Percentiles rank a stretch among this genome's conserved stretches.
These are phyloP conservation scores for Picea abies DNA, from an alignment of 83 land plant species.

Conservation along the genomic window DNA sequence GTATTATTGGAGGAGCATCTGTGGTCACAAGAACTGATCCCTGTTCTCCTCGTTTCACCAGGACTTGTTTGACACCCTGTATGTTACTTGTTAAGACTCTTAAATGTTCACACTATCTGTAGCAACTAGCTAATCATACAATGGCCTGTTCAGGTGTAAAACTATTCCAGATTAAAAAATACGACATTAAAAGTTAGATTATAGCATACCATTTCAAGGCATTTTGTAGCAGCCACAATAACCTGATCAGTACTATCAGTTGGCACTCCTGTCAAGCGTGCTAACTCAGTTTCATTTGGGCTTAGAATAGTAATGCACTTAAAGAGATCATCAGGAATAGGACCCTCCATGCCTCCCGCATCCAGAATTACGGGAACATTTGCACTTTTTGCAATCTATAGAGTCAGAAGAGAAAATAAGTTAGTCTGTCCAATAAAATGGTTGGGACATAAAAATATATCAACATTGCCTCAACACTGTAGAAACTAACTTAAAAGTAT, in stretches of 20 bases:
- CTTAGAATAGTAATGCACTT: conserved; percentile 74
- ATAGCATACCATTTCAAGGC: conserved; percentile 71
- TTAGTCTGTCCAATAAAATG: background rate
- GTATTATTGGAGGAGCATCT: conserved; percentile 72
- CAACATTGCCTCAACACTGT: background rate
- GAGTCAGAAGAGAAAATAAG: background rate
- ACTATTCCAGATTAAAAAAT: background rate
- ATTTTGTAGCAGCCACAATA: conserved; percentile 65
- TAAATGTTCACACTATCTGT: background rate
- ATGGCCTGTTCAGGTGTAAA: background rate
- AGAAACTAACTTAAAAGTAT: background rate
- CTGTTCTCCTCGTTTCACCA: conserved; percentile 83
- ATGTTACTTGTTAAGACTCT: background rate
- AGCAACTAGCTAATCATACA: background rate
- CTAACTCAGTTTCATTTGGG: conserved; percentile 94
- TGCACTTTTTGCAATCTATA: conserved; percentile 83
- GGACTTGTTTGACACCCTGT: conserved; percentile 88
- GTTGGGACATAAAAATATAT: background rate
- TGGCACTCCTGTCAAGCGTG: conserved; percentile 75
- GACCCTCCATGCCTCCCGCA: conserved; percentile 94
- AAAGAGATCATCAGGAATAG: conserved; percentile 82
- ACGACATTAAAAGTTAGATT: background rate
- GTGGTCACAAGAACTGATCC: conserved; percentile 79
- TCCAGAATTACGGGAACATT: conserved; percentile 92
- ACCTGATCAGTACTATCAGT: conserved; percentile 78